Evolutionary conservation across 202 grass and related monocot species (phyloP).

Genomic region (Zoysia matrella): DNA sequence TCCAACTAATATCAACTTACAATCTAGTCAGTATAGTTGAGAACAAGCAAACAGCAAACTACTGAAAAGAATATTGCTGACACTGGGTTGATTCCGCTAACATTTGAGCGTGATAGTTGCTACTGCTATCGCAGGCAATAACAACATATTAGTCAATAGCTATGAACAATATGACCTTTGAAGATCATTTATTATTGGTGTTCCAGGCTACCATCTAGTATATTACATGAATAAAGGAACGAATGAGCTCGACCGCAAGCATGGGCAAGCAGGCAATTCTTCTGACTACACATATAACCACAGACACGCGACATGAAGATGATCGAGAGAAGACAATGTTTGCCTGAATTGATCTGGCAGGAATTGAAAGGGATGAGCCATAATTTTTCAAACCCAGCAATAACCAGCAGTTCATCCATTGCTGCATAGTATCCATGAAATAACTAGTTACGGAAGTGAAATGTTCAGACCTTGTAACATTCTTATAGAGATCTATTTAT

Average conservation of each 20-base stretch:
- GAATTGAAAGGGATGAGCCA: background rate
- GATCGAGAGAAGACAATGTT: too few species aligned
- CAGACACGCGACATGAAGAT: too few species aligned
- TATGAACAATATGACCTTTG: conserved; percentile 42
- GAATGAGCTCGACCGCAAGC: background rate
- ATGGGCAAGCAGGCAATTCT: conserved; percentile 3
- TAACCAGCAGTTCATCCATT: conserved; percentile 23
- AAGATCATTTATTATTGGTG: conserved; percentile 39
- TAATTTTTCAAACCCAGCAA: conserved; percentile 25
- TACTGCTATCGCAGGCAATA: conserved; percentile 28
- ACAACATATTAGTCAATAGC: conserved; percentile 35
- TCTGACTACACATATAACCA: conserved; percentile 19
- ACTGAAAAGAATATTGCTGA: background rate
- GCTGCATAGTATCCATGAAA: conserved; percentile 7
- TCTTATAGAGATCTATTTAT: conserved; percentile 2
- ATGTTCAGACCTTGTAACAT: background rate
- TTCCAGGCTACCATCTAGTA: conserved; percentile 25
- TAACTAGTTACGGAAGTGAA: conserved; percentile 8
- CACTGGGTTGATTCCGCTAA: background rate
- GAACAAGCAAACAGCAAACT: conserved; percentile 5
- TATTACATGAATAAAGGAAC: conserved; percentile 46
- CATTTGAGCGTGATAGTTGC: conserved; percentile 15
- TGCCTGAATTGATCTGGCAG: conserved; percentile 19
- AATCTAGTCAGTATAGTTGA: background rate
- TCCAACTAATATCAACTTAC: background rate